phyloP scores from a whole-genome alignment of 1,139 yeast genomes.

The Candida tetrigidarum region DNA sequence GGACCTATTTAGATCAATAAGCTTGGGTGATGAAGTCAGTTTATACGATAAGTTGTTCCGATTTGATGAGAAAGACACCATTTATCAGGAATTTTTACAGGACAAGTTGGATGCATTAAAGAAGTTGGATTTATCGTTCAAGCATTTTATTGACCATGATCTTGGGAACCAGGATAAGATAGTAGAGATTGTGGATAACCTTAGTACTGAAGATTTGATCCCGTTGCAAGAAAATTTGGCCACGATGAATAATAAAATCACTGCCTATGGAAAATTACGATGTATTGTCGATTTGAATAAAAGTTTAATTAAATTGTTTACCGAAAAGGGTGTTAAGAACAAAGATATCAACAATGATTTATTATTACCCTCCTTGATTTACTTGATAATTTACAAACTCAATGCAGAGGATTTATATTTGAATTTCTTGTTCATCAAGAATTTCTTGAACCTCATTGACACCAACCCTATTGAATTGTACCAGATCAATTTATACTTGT shows the following conservation, averaged over 20 bases:
- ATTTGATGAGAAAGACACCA: conserved; percentile 44
- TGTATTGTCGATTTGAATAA: conserved; percentile 39
- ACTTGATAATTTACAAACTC: conserved; percentile 34
- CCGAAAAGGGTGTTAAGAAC: conserved; percentile 23
- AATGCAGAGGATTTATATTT: conserved; percentile 34
- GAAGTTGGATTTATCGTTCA: conserved; percentile 30
- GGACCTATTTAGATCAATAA: conserved; percentile 31
- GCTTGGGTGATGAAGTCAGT: conserved; percentile 32
- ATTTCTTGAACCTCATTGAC: conserved; percentile 39
- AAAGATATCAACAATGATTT: conserved; percentile 43
- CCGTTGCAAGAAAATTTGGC: conserved; percentile 16
- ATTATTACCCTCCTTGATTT: conserved; percentile 44
- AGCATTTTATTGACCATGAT: conserved; percentile 32
- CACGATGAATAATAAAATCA: conserved; percentile 21
- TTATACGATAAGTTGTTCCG: conserved; percentile 44
- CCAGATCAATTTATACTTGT: conserved; percentile 18
- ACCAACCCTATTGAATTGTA: conserved; percentile 31
- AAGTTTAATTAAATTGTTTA: conserved; percentile 28
- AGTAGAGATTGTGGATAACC: conserved; percentile 19
- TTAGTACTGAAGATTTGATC: conserved; percentile 17
- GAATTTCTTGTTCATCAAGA: conserved; percentile 42
- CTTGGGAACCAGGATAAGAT: conserved; percentile 21
- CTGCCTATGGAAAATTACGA: conserved; percentile 39
- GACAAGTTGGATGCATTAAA: conserved; percentile 36
- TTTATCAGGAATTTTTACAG: conserved; percentile 40